phyloP scores from a whole-genome alignment of 257 asterid species.

The Thymus mandschuricus region DNA sequence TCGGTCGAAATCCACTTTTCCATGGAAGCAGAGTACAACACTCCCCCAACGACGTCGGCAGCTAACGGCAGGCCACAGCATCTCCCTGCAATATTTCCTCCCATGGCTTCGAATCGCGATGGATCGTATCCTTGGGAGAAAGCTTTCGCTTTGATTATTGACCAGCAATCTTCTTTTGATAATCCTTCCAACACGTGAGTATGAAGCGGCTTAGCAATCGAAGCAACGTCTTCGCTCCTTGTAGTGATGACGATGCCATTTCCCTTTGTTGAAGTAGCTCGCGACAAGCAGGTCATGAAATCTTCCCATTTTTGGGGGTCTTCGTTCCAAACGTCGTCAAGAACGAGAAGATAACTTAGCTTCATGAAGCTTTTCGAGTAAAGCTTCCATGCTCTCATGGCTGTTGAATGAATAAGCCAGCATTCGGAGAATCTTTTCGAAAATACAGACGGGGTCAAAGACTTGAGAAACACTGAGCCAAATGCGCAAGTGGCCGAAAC shows the following conservation, averaged over 20 bases:
- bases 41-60: neutral
- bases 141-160: conserved; percentile 32
- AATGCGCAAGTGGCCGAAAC: neutral
- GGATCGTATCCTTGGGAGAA: conserved; percentile 12
- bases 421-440: neutral
- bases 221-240: neutral
- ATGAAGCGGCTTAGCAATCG: no score
- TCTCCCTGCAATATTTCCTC: conserved; percentile 21
- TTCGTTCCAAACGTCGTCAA: neutral
- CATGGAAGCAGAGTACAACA: no score
- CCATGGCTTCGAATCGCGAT: conserved; percentile 8
- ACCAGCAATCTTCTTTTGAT: conserved; percentile 23
- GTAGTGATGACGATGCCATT: neutral
- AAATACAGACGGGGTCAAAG: neutral
- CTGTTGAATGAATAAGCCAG: no score
- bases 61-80: conserved; percentile 14
- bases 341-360: neutral
- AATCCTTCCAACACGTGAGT: no score
- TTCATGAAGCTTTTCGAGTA: neutral
- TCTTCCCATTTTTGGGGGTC: neutral
- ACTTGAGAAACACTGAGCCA: neutral
- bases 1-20: no score
- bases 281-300: conserved; percentile 10
- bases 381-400: neutral
- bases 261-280: neutral